phyloP scores from a whole-genome alignment of 148 eudicot genomes.

The Nepenthes mirabilis region DNA sequence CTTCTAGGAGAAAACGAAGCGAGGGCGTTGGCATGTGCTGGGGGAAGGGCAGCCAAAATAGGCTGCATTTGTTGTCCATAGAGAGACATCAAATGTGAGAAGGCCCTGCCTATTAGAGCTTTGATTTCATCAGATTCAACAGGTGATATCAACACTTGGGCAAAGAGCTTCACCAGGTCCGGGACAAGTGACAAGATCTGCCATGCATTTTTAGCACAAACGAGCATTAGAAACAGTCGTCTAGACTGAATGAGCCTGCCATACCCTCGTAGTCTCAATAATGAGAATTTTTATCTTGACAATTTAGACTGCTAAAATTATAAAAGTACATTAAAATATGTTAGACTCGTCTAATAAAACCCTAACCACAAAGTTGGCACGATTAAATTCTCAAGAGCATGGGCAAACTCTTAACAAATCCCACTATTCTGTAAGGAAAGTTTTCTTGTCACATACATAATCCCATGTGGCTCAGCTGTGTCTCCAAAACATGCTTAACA shows the following conservation, averaged over 20 bases:
- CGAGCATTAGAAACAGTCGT: not conserved
- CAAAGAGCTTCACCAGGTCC: slow-evolving; percentile 71
- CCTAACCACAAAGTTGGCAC: too few relatives aligned
- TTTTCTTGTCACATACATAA: too few relatives aligned
- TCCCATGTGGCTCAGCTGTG: too few relatives aligned
- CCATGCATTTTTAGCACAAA: not conserved
- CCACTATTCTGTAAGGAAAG: too few relatives aligned
- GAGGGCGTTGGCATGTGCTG: slow-evolving; percentile 83
- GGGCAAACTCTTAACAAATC: too few relatives aligned
- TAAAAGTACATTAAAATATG: too few relatives aligned
- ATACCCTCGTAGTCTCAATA: not conserved
- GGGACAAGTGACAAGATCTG: slow-evolving; percentile 82
- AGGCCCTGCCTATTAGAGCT: slow-evolving; percentile 65
- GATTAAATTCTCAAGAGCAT: too few relatives aligned
- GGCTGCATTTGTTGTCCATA: slow-evolving; percentile 96
- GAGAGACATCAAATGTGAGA: slow-evolving; percentile 77
- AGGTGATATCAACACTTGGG: slow-evolving; percentile 74
- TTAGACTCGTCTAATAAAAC: too few relatives aligned
- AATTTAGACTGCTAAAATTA: too few relatives aligned
- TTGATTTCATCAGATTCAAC: slow-evolving; percentile 73
- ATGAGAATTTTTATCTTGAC: too few relatives aligned
- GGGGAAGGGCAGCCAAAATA: slow-evolving; percentile 60
- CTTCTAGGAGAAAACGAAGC: slow-evolving; percentile 46
- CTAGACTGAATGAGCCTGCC: not conserved
- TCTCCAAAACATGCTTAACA: too few relatives aligned